Evolutionary conservation across 306 rosid genomes (phyloP).

Genomic region (Leucaena leucocephala): DNA sequence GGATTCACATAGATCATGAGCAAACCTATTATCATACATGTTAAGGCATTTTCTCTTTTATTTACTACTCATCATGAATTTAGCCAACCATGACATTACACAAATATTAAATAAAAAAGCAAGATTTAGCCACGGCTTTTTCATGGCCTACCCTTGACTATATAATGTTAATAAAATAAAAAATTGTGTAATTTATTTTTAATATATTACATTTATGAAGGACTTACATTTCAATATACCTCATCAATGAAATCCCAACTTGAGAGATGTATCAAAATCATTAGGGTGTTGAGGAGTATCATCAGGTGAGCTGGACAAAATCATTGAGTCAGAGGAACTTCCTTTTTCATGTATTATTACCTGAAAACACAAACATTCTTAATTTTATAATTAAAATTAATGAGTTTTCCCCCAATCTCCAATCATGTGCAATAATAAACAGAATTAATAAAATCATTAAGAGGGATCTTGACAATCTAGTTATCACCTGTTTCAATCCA

Average conservation of each 20-base stretch:
- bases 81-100: too few species aligned
- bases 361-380: constrained; percentile 8
- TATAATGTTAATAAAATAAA: neutral
- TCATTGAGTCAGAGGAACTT: constrained; percentile 33
- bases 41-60: too few species aligned
- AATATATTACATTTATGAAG: neutral
- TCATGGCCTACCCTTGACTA: neutral
- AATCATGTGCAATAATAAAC: neutral
- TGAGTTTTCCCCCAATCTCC: neutral
- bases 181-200: neutral
- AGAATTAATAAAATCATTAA: too few species aligned
- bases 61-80: too few species aligned
- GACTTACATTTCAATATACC: neutral
- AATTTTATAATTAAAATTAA: constrained; percentile 5
- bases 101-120: too few species aligned
- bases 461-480: neutral
- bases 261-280: constrained; percentile 47
- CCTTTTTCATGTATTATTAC: constrained; percentile 32
- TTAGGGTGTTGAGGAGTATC: constrained; percentile 27
- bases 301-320: constrained; percentile 31
- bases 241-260: constrained; percentile 42
- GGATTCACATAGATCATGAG: too few species aligned
- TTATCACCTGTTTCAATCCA: constrained; percentile 3
- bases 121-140: neutral
- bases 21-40: too few species aligned